A percentile compares a stretch with the other conserved stretches of the same genome.
Conservation (phyloP, 169 alveolate genomes). For the Eimeria praecox region DNA sequence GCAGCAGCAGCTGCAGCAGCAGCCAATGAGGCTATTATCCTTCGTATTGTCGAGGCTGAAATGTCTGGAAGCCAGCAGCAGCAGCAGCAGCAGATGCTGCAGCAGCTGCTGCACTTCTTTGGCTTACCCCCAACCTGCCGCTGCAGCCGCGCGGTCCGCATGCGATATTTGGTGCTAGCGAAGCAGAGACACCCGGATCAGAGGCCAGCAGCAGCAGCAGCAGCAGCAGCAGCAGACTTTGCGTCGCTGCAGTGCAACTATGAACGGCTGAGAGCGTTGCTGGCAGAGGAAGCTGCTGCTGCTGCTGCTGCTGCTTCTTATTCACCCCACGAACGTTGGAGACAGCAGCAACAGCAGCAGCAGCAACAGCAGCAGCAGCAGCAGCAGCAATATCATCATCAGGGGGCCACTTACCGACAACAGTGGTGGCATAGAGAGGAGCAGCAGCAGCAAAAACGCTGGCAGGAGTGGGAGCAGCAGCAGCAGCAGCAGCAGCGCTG, state of each 20-base stretch:
- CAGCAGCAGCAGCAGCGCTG: slow-evolving; percentile 60
- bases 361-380: background rate
- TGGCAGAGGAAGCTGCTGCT: background rate
- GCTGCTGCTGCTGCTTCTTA: background rate
- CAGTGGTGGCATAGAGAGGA: slow-evolving; percentile 53
- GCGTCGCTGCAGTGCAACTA: slow-evolving; percentile 29
- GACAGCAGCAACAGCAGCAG: slow-evolving; percentile 56
- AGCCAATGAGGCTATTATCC: background rate
- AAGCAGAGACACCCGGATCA: slow-evolving; percentile 76
- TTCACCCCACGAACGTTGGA: background rate
- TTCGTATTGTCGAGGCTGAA: background rate
- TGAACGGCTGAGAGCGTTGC: slow-evolving; percentile 4
- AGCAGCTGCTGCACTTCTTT: slow-evolving; percentile 58
- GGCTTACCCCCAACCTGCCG: slow-evolving; percentile 68
- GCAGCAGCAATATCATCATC: slow-evolving; percentile 4
- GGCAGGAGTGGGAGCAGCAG: slow-evolving; percentile 32
- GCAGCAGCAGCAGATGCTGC: background rate
- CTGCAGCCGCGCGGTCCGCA: slow-evolving; percentile 37
- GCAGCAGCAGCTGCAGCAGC: background rate
- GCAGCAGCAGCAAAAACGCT: background rate
- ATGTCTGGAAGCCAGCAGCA: background rate
- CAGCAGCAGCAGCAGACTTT: slow-evolving; percentile 19
- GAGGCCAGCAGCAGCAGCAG: slow-evolving; percentile 59
- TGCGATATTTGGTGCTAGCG: slow-evolving; percentile 69
- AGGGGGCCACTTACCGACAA: slow-evolving; percentile 1